phyloP scores from a whole-genome alignment of 306 rosid genomes.

The Neltuma alba region DNA sequence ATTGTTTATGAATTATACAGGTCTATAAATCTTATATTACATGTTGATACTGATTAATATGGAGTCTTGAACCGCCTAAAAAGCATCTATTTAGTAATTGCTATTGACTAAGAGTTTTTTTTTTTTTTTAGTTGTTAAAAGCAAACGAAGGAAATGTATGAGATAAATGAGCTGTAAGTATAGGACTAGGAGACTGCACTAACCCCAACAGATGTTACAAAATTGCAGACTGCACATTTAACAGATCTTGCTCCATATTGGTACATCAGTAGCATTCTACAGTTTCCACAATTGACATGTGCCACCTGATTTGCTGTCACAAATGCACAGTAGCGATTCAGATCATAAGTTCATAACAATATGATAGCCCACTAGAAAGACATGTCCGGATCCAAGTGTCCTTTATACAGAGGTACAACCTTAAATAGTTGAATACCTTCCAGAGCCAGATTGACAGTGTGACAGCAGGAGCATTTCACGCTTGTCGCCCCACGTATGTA shows the following conservation, averaged over 20 bases:
- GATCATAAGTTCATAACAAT: not conserved
- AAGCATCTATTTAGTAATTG: not conserved
- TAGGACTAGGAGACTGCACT: slow-evolving; percentile 38
- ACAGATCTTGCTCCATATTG: slow-evolving; percentile 97
- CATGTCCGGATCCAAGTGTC: slow-evolving; percentile 5
- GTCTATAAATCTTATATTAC: not conserved
- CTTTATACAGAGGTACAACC: not conserved
- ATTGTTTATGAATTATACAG: not conserved
- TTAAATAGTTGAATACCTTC: slow-evolving; percentile 64
- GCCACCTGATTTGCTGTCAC: slow-evolving; percentile 97
- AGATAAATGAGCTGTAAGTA: too few relatives aligned
- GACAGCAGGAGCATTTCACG: slow-evolving; percentile 97
- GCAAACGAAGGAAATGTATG: not conserved
- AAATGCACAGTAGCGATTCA: slow-evolving; percentile 29
- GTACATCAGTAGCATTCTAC: slow-evolving; percentile 90
- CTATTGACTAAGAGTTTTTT: not conserved
- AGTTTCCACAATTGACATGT: slow-evolving; percentile 91
- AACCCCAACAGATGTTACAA: slow-evolving; percentile 95
- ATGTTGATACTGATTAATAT: too few relatives aligned
- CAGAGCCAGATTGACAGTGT: slow-evolving; percentile 91
- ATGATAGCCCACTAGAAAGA: slow-evolving; percentile 11
- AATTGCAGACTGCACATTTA: slow-evolving; percentile 97
- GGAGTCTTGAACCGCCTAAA: not conserved
- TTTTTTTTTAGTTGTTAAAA: too few relatives aligned
- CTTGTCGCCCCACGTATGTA: slow-evolving; percentile 95